Evolutionary conservation across 352 stramenopile species (phyloP), one percentile per base, ranked within the genome.

Genomic region (Thraustotheca clavata): DNA sequence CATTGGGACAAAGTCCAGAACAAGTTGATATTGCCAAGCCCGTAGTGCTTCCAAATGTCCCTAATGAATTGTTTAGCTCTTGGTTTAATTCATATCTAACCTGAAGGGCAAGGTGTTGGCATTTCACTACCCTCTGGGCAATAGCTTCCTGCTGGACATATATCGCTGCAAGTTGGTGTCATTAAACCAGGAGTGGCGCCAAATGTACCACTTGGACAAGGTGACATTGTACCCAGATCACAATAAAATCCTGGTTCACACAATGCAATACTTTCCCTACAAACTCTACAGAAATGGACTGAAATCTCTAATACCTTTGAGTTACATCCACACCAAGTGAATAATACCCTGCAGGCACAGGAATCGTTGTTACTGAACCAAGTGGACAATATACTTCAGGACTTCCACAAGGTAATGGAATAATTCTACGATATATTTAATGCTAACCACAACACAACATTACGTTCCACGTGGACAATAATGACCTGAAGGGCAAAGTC

Each of bases 161-260:
- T 57, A 54, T 59, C 43, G 9, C 24, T 35, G n/a, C 43, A 52
- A 3, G 43, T 2, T 3, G 38, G 39, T 24, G 7, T 20, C 7
- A 18, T 7, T 1, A 24, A 31, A 24, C 57, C 68, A 0, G 50
- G 26, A 1, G 41, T 69, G 0, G 66, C 49, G 26, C 84, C 82
- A 46, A 85, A 93, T 0, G 67, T 77, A 0, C 82, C 82, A 18
- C 67, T 68, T 27, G 79, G 75, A 70, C 84, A 93, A n/a, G 63
- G 62, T 0, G 54, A 55, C 18, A 62, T 70, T 1, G 47, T 70
- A 33, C 84, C 84, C 46, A 59, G 24, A 0, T 68, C 26, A 62
- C 86, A 96, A 62, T 83, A 96, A 34, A 68, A 78, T 18, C 80
- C 85, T 33, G 41, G 22, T 22, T 65, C 68, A 54, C 86, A 95